Percentiles rank a stretch among this genome's conserved stretches.
Evolutionary conservation across 768 basidiomycete genomes (phyloP).

Genomic region (Lactifluus piperatus): DNA sequence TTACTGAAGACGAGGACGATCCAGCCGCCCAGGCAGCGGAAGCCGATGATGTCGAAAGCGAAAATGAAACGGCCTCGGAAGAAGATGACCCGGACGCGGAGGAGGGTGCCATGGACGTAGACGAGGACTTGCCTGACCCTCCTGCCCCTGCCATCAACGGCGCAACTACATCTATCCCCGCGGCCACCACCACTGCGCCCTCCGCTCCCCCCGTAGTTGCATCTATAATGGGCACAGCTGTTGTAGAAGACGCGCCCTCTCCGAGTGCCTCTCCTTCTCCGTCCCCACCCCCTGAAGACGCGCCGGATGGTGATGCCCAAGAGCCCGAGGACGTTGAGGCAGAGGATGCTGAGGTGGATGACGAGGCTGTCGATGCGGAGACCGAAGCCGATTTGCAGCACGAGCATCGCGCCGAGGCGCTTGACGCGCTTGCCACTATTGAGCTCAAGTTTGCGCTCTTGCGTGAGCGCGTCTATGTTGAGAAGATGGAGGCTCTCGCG

Average conservation of each 20-base stretch:
- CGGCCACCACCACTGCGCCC: slow-evolving; percentile 17
- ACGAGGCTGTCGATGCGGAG: slow-evolving; percentile 28
- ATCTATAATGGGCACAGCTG: slow-evolving; percentile 6
- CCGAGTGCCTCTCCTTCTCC: slow-evolving; percentile 13
- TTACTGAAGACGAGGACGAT: slow-evolving; percentile 30
- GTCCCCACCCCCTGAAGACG: slow-evolving; percentile 15
- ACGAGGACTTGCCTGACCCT: slow-evolving; percentile 23
- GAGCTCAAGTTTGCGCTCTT: slow-evolving; percentile 89
- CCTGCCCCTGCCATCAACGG: slow-evolving; percentile 9
- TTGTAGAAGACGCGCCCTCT: slow-evolving; percentile 6
- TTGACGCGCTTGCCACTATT: slow-evolving; percentile 81
- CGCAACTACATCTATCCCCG: slow-evolving; percentile 16
- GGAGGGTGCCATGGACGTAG: slow-evolving; percentile 26
- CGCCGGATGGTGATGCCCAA: slow-evolving; percentile 18
- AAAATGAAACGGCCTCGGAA: slow-evolving; percentile 22
- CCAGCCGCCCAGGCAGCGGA: slow-evolving; percentile 23
- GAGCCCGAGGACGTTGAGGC: slow-evolving; percentile 23
- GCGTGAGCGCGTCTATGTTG: slow-evolving; percentile 81
- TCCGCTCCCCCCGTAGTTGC: slow-evolving; percentile 3
- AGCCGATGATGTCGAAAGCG: slow-evolving; percentile 21
- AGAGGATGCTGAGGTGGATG: slow-evolving; percentile 24
- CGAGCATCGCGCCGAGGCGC: slow-evolving; percentile 76
- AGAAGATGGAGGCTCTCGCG: slow-evolving; percentile 86
- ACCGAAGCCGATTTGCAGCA: slow-evolving; percentile 66
- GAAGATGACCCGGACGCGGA: slow-evolving; percentile 22